Base-by-base conservation (phyloP, 805 yeast genomes). In the Danielia reshetovae region DNA sequence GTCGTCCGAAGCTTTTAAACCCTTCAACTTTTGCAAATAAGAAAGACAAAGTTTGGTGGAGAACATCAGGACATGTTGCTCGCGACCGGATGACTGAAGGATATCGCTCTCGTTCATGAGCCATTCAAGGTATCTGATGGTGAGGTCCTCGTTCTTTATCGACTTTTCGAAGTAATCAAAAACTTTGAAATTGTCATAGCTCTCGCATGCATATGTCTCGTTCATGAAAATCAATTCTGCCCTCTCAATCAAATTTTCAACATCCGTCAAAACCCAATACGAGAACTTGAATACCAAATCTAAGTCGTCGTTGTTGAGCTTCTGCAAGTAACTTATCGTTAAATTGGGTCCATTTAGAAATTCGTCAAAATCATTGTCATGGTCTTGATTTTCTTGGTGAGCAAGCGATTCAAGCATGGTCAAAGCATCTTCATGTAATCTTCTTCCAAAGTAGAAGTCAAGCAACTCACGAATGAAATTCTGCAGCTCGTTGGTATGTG, bases 381-480 rank as follows among this genome's bases (percentile, higher is more conserved):
- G 43, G 5, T 36, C 38, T 5, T 26, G 30, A 5, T 43, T 39
- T 2, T 32, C 33, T 16, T 36, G 47, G 15, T 51, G 48, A 1
- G 53, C 46, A 10, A 51, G 32, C 10, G 39, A 56, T n/a, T 63
- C 59, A 13, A 90, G 61, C 51, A 85, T 68, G 4, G 68, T 60
- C 27, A 93, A 60, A 0, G 96, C 94, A 33, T 79, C 76, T 6
- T 64, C 61, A 56, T 87, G 95, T 30, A 73, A 52, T 1, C 60
- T 53, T 34, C 81, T 65, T n/a, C 81, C 75, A 45, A 65, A 79
- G 47, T 82, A 85, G 51, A 85, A 89, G 49, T 85, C 95, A 7
- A 86, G 70, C 27, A 89, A 64, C 48, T 87, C 96, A 21, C 73
- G 72, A 46, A 75, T 74, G 51, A 75, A 71, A 3, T 66, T 60